Base-by-base conservation (phyloP, 768 basidiomycete species). In the Boletus vermiculosoides region DNA sequence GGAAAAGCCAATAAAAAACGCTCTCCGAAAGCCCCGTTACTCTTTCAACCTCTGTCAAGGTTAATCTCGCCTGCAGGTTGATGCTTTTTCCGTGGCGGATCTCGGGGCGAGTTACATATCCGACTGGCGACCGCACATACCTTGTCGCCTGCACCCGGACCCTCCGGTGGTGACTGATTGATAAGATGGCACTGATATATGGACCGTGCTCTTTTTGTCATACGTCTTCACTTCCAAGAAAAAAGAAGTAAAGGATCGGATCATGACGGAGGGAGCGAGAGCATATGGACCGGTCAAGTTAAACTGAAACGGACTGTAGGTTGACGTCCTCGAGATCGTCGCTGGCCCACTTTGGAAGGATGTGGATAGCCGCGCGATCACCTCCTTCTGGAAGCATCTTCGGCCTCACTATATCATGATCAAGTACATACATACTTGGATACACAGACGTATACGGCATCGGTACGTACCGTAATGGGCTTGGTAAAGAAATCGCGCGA, bases 1-100 rank as follows among this genome's bases (percentile, higher is more conserved):
- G 28, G 12, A 44, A 56, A 50, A 23, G 31, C 50, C 46, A 25
- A 52, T 34, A 50, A 53, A 58, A 56, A 30, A 36, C 2, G 41
- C 37, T 46, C 15, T 44, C 59, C 57, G 63, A 59, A 54, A 64
- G 28, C 22, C 51, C 65, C 62, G 58, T 61, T 48, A 25, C 48
- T 50, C 52, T 44, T 51, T 59, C 48, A 22, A 30, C 56, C 56
- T 39, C 52, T 50, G 28, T 46, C 57, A 57, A 67, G 49, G 68
- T 70, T 68, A 68, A 68, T 69, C 67, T 63, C 57, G 56, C 59
- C 45, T 59, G 45, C 12, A 30, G 18, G 50, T n/a, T 34, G 28
- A 22, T 37, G 37, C 37, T 37, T 52, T 56, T 56, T 53, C 42
- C 10, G 18, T 65, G 54, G 56, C 37, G 59, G 50, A 61, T 67